Evolutionary conservation across 2,329 filamentous ascomycete species (phyloP).

Genomic region (Colletotrichum eleusines): DNA sequence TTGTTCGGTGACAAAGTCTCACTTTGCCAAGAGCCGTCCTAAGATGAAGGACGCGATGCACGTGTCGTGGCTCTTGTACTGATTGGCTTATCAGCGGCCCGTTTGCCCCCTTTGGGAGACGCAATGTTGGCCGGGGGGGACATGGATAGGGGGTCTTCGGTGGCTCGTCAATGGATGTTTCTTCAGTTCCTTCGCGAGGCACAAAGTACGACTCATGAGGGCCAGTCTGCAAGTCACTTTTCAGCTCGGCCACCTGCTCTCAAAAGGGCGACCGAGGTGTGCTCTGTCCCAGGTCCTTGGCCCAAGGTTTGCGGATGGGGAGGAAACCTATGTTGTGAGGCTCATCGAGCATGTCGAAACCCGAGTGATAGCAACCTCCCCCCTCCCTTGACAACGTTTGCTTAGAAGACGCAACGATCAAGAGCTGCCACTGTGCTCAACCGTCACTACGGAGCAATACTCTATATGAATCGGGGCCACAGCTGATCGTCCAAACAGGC

Average conservation of each 20-base stretch:
- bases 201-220: too few species aligned
- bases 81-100: conserved; percentile 41
- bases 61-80: conserved; percentile 30
- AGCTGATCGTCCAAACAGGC: too few species aligned
- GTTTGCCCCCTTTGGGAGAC: conserved; percentile 32
- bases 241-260: conserved; percentile 12
- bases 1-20: conserved; percentile 37
- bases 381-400: not conserved
- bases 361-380: not conserved
- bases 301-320: not conserved
- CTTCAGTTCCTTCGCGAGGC: not conserved
- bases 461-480: not conserved
- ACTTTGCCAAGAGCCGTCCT: conserved; percentile 32
- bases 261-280: conserved; percentile 7
- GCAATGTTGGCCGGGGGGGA: not conserved
- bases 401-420: not conserved
- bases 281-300: not conserved
- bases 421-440: not conserved
- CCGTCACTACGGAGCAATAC: not conserved
- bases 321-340: not conserved
- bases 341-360: not conserved
- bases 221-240: conserved; percentile 24
- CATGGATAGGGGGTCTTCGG: too few species aligned
- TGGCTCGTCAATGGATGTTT: not conserved
- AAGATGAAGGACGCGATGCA: conserved; percentile 30